A percentile compares a stretch with the other conserved stretches of the same genome.
These are phyloP conservation scores for Bombardia bombarda DNA, from an alignment of 495 filamentous ascomycete species.

Conservation along the genomic window DNA sequence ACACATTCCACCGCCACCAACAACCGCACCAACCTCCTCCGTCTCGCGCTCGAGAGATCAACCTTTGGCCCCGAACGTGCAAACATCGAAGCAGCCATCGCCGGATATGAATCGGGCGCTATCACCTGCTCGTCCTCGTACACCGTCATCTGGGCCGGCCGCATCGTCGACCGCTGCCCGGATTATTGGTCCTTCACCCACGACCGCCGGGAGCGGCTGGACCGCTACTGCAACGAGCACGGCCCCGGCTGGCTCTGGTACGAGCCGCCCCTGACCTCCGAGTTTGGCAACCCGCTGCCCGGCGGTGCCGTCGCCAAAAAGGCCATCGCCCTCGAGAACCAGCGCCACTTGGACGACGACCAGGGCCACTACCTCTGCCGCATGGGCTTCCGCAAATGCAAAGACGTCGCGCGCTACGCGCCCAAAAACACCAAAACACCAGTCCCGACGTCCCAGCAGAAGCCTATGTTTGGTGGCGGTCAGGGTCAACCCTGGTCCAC, in stretches of 20 bases:
- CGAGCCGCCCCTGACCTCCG: conserved; percentile 32
- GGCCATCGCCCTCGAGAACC: conserved; percentile 20
- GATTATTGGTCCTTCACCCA: conserved; percentile 27
- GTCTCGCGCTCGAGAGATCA: conserved; percentile 21
- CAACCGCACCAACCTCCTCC: conserved; percentile 23
- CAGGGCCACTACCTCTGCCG: conserved; percentile 19
- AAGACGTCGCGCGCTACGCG: too few relatives aligned
- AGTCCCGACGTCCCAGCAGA: too few relatives aligned
- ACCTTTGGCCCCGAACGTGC: conserved; percentile 29
- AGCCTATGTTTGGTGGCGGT: too few relatives aligned
- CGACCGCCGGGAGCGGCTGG: conserved; percentile 32
- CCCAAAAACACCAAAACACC: too few relatives aligned
- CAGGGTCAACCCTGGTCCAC: too few relatives aligned
- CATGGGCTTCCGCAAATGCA: conserved; percentile 21
- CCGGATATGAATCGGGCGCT: conserved; percentile 31
- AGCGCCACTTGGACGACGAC: conserved; percentile 7
- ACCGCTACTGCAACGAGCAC: conserved; percentile 26
- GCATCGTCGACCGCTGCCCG: conserved; percentile 33
- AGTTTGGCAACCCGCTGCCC: neutral
- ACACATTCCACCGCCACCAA: conserved; percentile 18
- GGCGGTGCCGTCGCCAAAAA: conserved; percentile 19
- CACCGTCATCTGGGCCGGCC: conserved; percentile 39
- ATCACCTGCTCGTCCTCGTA: conserved; percentile 32
- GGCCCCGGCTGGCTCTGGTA: conserved; percentile 44
- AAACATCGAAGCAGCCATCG: conserved; percentile 37